Evolutionary conservation across 176 grass and related monocot species (phyloP).

Genomic region (Oryza punctata): DNA sequence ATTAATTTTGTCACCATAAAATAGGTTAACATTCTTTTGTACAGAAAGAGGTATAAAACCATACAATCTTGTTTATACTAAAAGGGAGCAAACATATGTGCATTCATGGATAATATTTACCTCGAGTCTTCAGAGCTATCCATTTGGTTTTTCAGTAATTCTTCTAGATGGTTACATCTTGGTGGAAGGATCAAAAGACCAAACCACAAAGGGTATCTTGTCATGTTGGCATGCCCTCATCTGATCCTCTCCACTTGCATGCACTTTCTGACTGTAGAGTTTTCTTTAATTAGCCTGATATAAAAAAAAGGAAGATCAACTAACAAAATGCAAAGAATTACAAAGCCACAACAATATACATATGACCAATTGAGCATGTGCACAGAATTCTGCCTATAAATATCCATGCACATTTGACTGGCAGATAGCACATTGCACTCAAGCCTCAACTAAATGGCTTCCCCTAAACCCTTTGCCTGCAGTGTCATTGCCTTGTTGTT

Average conservation of each 20-base stretch:
- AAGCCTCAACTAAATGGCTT: slow-evolving; percentile 20
- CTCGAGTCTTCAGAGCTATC: background rate
- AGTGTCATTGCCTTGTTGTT: slow-evolving; percentile 28
- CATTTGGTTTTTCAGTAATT: background rate
- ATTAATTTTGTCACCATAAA: background rate
- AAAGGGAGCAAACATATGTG: background rate
- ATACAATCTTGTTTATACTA: background rate
- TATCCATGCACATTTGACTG: slow-evolving; percentile 19
- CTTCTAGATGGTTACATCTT: background rate
- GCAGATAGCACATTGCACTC: background rate
- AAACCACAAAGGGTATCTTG: slow-evolving; percentile 13
- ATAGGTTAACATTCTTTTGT: background rate
- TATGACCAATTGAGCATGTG: background rate
- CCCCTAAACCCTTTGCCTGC: background rate
- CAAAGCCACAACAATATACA: background rate
- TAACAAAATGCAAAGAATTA: slow-evolving; percentile 16
- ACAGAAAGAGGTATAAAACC: background rate
- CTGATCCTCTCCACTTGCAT: background rate
- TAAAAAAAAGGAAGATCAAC: background rate
- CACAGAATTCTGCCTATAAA: slow-evolving; percentile 44
- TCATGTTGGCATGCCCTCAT: background rate
- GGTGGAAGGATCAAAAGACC: slow-evolving; percentile 1
- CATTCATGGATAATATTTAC: background rate
- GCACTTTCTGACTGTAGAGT: background rate
- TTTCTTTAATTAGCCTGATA: slow-evolving; percentile 10